A percentile compares a stretch with the other conserved stretches of the same genome.
Conservation (phyloP, 2,329 filamentous ascomycete species). For the Xylaria hypoxylon region DNA sequence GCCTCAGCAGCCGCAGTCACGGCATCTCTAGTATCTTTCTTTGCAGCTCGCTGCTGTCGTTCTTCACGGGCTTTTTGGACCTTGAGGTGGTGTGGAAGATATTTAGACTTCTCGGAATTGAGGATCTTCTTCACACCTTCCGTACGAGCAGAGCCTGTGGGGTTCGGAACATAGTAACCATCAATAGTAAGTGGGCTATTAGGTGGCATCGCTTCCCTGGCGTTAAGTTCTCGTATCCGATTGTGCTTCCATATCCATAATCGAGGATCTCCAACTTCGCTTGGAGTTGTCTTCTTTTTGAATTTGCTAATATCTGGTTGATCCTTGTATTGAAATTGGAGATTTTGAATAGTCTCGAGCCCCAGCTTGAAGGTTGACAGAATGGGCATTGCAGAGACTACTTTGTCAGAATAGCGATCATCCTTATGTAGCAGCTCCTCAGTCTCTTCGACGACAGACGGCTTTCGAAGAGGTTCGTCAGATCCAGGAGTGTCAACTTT, state of each 20-base stretch:
- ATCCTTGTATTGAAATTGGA: conserved; percentile 60
- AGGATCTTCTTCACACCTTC: conserved; percentile 96
- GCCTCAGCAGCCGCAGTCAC: conserved; percentile 75
- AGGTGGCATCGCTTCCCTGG: conserved; percentile 50
- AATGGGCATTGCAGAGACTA: conserved; percentile 59
- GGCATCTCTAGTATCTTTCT: conserved; percentile 74
- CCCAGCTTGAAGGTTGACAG: conserved; percentile 60
- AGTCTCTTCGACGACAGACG: conserved; percentile 45
- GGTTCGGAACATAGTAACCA: conserved; percentile 85
- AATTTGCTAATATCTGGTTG: conserved; percentile 62
- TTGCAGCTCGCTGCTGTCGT: conserved; percentile 78
- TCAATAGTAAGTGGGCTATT: conserved; percentile 61
- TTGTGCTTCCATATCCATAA: conserved; percentile 69
- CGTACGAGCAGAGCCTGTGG: conserved; percentile 86
- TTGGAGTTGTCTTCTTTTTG: conserved; percentile 59
- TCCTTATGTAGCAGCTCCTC: conserved; percentile 55
- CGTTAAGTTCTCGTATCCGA: conserved; percentile 67
- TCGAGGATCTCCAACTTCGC: conserved; percentile 62
- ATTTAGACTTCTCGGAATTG: conserved; percentile 97
- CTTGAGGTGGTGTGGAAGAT: conserved; percentile 96
- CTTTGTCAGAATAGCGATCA: conserved; percentile 62
- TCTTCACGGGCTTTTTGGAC: conserved; percentile 92
- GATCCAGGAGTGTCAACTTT: conserved; percentile 52
- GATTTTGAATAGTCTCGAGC: conserved; percentile 57
- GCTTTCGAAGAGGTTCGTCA: conserved; percentile 45